Evolutionary conservation across 768 basidiomycete genomes (phyloP).

Genomic region (Amanita brunnescens): DNA sequence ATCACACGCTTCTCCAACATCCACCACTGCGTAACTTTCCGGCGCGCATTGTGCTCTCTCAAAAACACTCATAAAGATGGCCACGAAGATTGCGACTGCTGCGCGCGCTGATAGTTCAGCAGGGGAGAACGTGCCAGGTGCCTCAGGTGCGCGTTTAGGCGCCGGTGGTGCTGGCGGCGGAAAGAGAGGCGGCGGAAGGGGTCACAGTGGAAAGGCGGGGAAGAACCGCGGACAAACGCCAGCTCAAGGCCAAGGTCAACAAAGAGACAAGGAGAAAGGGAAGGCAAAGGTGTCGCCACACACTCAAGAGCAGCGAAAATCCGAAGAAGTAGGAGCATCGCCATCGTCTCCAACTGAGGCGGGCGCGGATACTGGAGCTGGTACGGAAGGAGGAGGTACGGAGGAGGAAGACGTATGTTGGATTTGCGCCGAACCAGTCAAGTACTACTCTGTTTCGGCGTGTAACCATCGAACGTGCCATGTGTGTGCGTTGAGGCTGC

Average conservation of each 20-base stretch:
- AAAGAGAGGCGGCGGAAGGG: not conserved
- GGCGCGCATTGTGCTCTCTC: too few species aligned
- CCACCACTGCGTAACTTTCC: too few species aligned
- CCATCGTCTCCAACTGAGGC: not conserved
- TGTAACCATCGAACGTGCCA: conserved; percentile 97
- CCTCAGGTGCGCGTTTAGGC: not conserved
- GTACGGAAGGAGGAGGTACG: not conserved
- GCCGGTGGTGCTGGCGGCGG: not conserved
- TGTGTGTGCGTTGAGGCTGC: conserved; percentile 79
- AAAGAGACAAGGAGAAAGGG: not conserved
- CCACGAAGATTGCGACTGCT: too few species aligned
- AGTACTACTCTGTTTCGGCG: conserved; percentile 78
- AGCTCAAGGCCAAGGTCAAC: not conserved
- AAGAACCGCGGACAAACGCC: not conserved
- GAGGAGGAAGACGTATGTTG: conserved; percentile 63
- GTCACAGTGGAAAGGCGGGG: not conserved
- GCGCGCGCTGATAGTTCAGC: not conserved
- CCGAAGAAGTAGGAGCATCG: not conserved
- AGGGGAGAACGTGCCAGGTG: not conserved
- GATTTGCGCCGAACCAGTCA: conserved; percentile 93
- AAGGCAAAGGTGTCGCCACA: not conserved
- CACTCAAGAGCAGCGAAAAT: not conserved
- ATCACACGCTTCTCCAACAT: too few species aligned
- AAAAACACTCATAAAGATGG: too few species aligned
- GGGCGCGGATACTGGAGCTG: not conserved